Percentiles rank a stretch among this genome's conserved stretches.
Evolutionary conservation across 164 flowering plant species (phyloP).

Genomic region (Stephania japonica): DNA sequence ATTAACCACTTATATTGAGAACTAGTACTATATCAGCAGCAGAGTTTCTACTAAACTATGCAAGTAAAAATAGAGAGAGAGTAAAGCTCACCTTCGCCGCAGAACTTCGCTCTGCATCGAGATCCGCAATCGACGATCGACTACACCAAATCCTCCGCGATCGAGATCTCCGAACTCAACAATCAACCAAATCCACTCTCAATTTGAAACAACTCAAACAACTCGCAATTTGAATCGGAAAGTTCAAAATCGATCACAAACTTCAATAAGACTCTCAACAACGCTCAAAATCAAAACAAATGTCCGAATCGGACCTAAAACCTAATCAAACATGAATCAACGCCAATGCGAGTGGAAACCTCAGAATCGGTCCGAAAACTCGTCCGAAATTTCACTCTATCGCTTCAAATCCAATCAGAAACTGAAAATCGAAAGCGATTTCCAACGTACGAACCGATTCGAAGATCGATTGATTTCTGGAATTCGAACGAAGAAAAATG

Average conservation of each 20-base stretch:
- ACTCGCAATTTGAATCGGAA: no score
- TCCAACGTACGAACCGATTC: neutral
- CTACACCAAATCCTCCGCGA: neutral
- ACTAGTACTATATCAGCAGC: neutral
- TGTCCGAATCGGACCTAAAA: neutral
- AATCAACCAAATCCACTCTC: neutral
- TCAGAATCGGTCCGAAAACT: neutral
- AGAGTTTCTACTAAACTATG: neutral
- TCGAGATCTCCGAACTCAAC: neutral
- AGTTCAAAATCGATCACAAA: neutral
- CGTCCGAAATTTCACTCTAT: neutral
- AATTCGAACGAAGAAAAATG: neutral
- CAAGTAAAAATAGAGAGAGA: neutral
- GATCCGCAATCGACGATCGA: neutral
- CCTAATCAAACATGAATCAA: neutral
- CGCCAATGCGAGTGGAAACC: neutral
- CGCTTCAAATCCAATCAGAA: neutral
- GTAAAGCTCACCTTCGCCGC: slow-evolving; percentile 2
- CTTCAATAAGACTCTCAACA: neutral
- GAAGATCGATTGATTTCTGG: neutral
- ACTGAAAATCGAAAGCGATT: neutral
- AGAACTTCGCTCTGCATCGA: neutral
- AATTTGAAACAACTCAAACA: neutral
- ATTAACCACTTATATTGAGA: no score
- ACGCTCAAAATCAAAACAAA: neutral